Base-by-base conservation (phyloP, 1,284 basidiomycete species). In the Irpex sp. region DNA sequence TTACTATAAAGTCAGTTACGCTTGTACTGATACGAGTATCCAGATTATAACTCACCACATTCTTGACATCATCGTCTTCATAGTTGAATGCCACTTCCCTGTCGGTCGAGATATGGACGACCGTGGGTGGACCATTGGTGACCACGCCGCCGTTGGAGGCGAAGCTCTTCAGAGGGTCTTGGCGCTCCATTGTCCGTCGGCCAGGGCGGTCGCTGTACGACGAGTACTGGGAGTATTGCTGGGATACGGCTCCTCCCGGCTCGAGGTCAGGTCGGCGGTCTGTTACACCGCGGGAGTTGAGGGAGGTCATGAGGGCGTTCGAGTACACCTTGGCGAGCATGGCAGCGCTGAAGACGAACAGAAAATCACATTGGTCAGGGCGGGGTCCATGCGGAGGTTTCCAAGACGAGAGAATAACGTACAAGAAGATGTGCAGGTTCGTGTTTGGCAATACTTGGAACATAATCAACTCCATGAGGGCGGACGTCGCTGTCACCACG, bases 271-370 rank as follows among this genome's bases (percentile, higher is more conserved):
- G n/a, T 17, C 17, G 21, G 21, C 49, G 49, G 17, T 51, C 33
- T 9, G 11, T 11, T 8, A 21, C 9, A 17, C 8, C 7, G 15
- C 53, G 53, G 13, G 53, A 31, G 60, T 68, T 68, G 61, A 68
- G 56, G n/a, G 53, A 55, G 53, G 53, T 55, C 13, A 78, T 61
- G 2, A 77, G 66, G 53, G 71, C 74, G 65, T 78, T 77, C 13
- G 71, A 69, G 63, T 77, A 77, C 13, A 77, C 65, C 63, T 77
- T 77, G 26, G 72, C 70, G 21, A 75, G 68, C 6, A 71, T 65
- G 5, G 74, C 65, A 3, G 70, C 70, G 37, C 72, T 69, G 17
- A 33, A 33, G 5, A 6, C 31, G 1, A 33, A 33, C 31, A 33
- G 31, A 33, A 6, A 6, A 33, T 33, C 31, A 33, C 31, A 6